phyloP scores from a whole-genome alignment of 345 rosid genomes.

The Eucalyptus pauciflora region DNA sequence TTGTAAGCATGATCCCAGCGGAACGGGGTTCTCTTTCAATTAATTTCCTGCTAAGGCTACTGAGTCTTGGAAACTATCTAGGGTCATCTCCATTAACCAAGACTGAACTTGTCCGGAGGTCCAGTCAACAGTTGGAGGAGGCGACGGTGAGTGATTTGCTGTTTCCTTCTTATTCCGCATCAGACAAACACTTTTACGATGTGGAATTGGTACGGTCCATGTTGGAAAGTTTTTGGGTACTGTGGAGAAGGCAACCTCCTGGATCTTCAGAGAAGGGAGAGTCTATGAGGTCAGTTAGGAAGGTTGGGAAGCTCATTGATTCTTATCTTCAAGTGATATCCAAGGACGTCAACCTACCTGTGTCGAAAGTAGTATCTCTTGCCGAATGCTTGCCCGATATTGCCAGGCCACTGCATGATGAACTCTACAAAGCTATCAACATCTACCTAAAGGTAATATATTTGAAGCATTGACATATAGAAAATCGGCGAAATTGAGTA shows the following conservation, averaged over 20 bases:
- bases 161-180: constrained; percentile 41
- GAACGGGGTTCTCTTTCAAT: constrained; percentile 80
- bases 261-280: constrained; percentile 27
- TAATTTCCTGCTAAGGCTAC: constrained; percentile 74
- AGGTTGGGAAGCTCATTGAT: constrained; percentile 61
- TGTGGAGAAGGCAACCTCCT: constrained; percentile 65
- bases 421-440: constrained; percentile 81
- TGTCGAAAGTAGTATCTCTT: constrained; percentile 40
- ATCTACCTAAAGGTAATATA: constrained; percentile 68
- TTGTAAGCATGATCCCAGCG: constrained; percentile 74
- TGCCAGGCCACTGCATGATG: constrained; percentile 66
- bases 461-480: neutral
- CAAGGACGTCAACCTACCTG: constrained; percentile 53
- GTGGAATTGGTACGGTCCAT: constrained; percentile 60
- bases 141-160: constrained; percentile 57
- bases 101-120: constrained; percentile 71
- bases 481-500: neutral
- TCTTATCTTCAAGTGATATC: constrained; percentile 72
- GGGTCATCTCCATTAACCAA: constrained; percentile 59
- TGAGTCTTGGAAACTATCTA: constrained; percentile 55
- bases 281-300: constrained; percentile 37
- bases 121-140: constrained; percentile 70
- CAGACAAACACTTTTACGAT: constrained; percentile 36
- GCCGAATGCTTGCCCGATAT: constrained; percentile 68
- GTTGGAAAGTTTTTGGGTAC: constrained; percentile 45